Conservation (phyloP, 2,329 filamentous ascomycete species). For the Ophiosphaerella herpotricha region DNA sequence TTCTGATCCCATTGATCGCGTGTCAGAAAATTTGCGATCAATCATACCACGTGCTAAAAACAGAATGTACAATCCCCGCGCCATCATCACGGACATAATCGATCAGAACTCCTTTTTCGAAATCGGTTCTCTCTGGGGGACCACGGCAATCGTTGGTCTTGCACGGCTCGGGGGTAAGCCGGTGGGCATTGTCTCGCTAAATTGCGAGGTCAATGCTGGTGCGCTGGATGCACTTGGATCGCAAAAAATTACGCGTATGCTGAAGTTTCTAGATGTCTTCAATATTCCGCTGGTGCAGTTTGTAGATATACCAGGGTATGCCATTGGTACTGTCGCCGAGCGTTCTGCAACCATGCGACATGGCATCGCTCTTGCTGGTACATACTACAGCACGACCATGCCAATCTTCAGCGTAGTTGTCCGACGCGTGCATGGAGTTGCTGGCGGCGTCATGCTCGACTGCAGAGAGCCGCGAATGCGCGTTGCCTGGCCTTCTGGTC, state of each 20-base stretch:
- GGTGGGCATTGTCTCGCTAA: conserved; percentile 63
- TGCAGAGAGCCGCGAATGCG: conserved; percentile 64
- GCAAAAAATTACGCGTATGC: conserved; percentile 63
- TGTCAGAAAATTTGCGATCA: conserved; percentile 56
- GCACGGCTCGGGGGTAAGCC: conserved; percentile 62
- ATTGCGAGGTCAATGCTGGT: conserved; percentile 64
- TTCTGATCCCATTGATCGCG: conserved; percentile 57
- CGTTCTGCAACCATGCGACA: conserved; percentile 67
- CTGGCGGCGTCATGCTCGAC: conserved; percentile 67
- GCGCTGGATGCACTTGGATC: conserved; percentile 65
- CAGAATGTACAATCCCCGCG: conserved; percentile 64
- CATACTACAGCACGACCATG: conserved; percentile 66
- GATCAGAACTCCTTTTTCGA: conserved; percentile 65
- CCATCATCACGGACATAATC: conserved; percentile 62
- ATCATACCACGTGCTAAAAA: conserved; percentile 63
- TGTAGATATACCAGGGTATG: conserved; percentile 65
- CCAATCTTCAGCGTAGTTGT: conserved; percentile 68
- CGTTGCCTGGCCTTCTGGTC: conserved; percentile 66
- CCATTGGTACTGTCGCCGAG: conserved; percentile 67
- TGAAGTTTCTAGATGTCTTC: conserved; percentile 69
- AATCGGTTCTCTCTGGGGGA: conserved; percentile 67
- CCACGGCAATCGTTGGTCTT: conserved; percentile 64
- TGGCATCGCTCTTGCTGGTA: conserved; percentile 64
- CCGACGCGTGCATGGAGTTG: conserved; percentile 65
- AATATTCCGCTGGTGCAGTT: conserved; percentile 68